Conservation (phyloP, 768 basidiomycete species). For the Tephrocybe sp. region DNA sequence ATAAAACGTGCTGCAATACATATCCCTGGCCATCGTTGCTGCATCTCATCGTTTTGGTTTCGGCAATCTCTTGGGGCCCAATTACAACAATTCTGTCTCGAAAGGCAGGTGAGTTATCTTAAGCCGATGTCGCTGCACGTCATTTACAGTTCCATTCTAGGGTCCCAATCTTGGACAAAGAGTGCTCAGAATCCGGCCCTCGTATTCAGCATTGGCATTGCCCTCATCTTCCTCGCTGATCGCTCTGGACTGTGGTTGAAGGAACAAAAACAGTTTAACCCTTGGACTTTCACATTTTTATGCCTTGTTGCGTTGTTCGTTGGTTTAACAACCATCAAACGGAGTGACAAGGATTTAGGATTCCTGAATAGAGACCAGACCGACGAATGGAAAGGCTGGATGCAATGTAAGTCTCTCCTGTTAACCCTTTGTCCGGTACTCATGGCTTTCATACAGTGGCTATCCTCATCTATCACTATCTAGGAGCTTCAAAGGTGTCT, state of each 20-base stretch:
- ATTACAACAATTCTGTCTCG: slow-evolving; percentile 32
- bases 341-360: slow-evolving; percentile 78
- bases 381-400: slow-evolving; percentile 98
- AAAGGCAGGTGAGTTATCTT: slow-evolving; percentile 16
- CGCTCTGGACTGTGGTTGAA: slow-evolving; percentile 87
- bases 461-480: slow-evolving; percentile 91
- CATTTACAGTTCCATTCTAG: neutral
- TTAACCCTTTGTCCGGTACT: slow-evolving; percentile 6
- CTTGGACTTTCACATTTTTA: slow-evolving; percentile 65
- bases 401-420: slow-evolving; percentile 68
- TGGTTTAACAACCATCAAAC: slow-evolving; percentile 66
- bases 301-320: slow-evolving; percentile 46
- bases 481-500: slow-evolving; percentile 84
- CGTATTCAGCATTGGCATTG: slow-evolving; percentile 63
- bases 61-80: slow-evolving; percentile 52
- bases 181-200: slow-evolving; percentile 45
- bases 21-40: slow-evolving; percentile 66
- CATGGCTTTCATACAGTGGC: slow-evolving; percentile 46
- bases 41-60: slow-evolving; percentile 50
- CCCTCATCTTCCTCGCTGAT: slow-evolving; percentile 77
- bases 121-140: neutral
- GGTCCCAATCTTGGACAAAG: slow-evolving; percentile 20
- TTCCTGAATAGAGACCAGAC: slow-evolving; percentile 92
- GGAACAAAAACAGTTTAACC: slow-evolving; percentile 81
- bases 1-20: slow-evolving; percentile 77